Evolutionary conservation across 1,284 basidiomycete genomes (phyloP), one percentile per base, ranked within the genome.

Genomic region (Afroboletus lepidellus): DNA sequence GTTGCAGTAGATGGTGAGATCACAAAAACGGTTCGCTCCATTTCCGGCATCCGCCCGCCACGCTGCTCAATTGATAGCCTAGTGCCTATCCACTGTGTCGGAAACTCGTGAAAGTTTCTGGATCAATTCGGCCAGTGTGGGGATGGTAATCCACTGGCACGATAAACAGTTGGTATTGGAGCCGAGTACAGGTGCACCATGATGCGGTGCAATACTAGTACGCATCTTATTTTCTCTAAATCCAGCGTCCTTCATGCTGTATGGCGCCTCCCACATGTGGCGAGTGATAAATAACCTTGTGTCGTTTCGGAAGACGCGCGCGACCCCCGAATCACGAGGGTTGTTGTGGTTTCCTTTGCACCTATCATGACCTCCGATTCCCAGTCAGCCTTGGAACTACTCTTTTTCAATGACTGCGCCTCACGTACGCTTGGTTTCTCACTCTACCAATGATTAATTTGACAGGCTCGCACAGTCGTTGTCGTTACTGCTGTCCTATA

Each of bases 191-290:
- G 29, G 15, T 18, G 44, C 33, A 50, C 32, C 11, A 13, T 32
- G 23, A 48, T 21, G 44, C 44, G 13, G 49, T 50, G 44, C 44
- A 32, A 48, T 50, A 48, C 36, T 50, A 33, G 27, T 48, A 32
- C 5, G 29, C 6, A 8, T 32, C n/a, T 50, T 30, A 8, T 18
- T n/a, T 30, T 8, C 11, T 41, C 25, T 15, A 25, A 12, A 27
- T 41, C 39, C 25, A 18, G 39, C 27, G 39, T 27, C n/a, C 3
- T 23, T 18, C 46, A n/a, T 21, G 21, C 34, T 37, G 34, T 36
- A 23, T 39, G 37, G 12, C 37, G 5, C 21, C 9, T 16, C 11
- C 16, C 5, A 13, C 9, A 21, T 9, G 12, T 20, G n/a, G n/a
- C 12, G 8, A 9, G 18, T 9, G 2, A 33, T 32, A 29, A 37